Base-by-base conservation (phyloP, 1,284 basidiomycete species). In the Irpex sp. region DNA sequence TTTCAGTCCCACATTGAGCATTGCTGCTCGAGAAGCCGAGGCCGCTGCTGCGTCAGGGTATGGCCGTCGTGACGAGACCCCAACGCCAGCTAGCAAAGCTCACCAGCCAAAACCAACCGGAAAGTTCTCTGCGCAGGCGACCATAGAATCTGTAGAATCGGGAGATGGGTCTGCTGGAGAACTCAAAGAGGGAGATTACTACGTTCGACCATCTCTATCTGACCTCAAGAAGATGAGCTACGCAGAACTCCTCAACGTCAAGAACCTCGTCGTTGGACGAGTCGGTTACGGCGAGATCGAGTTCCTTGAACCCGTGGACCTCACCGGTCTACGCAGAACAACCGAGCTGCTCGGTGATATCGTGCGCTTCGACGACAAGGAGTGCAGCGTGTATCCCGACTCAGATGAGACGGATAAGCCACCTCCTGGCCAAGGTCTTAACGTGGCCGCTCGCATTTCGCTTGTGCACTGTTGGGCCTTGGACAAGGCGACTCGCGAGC, bases 351-450 rank as follows among this genome's bases (percentile, higher is more conserved):
- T 97, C 5, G 98, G 97, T n/a, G 91, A 93, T 70, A 88, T 97
- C 72, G 91, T 99, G 56, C 89, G 94, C 67, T 97, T 99, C 79
- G 94, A 97, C 71, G 93, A 96, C 80, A 95, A 96, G 84, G 96
- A 98, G 81, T 95, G 96, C 77, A 93, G 91, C 70, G 97, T 99
- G 66, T 99, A 99, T 82, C 97, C 97, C 2, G 96, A 98, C 74
- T 92, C 90, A 70, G 92, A 93, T 69, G 90, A 93, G 22, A 88
- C 87, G 66, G 92, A 96, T 80, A 96, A 97, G 78, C 94, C 95
- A 1, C 88, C 90, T 5, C 87, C 91, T 32, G 97, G 98, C 32
- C 86, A 92, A 45, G 98, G 97, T 13, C 86, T 99, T 71, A 99
- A 99, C 79, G 96, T 97, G 15, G 91, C 89, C 38, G 96, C 98